A percentile compares a stretch with the other conserved stretches of the same genome.
These are phyloP conservation scores for Saccharum officinarum DNA, from an alignment of 176 grass and related monocot genomes.

Conservation along the genomic window DNA sequence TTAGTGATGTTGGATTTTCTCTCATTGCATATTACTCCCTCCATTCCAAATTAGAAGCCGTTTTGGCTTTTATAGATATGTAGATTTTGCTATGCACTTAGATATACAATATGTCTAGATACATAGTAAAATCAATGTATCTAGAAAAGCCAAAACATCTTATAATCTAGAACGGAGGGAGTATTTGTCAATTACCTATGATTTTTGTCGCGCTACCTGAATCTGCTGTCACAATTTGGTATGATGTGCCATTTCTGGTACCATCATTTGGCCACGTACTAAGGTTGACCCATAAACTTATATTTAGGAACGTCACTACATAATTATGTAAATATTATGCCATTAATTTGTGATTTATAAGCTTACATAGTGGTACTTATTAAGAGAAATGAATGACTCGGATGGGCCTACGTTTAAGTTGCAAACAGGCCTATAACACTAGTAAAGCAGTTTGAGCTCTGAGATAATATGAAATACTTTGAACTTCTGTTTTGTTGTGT, in stretches of 20 bases:
- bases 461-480: background rate
- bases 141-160: background rate
- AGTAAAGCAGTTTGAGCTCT: slow-evolving; percentile 11
- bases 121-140: background rate
- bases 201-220: background rate
- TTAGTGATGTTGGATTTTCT: background rate
- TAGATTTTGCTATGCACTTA: background rate
- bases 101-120: background rate
- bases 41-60: background rate
- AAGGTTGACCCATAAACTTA: background rate
- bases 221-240: background rate
- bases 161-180: background rate
- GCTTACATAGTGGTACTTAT: background rate
- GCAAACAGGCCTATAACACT: background rate
- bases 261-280: background rate
- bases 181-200: background rate
- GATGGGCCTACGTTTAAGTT: background rate
- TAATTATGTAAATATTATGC: background rate
- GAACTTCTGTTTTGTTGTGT: background rate
- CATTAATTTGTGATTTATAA: background rate
- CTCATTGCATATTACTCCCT: background rate
- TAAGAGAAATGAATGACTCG: background rate
- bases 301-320: background rate
- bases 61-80: background rate
- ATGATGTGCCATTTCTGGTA: background rate